phyloP scores from a whole-genome alignment of 495 filamentous ascomycete species.

The Neurospora intermedia region DNA sequence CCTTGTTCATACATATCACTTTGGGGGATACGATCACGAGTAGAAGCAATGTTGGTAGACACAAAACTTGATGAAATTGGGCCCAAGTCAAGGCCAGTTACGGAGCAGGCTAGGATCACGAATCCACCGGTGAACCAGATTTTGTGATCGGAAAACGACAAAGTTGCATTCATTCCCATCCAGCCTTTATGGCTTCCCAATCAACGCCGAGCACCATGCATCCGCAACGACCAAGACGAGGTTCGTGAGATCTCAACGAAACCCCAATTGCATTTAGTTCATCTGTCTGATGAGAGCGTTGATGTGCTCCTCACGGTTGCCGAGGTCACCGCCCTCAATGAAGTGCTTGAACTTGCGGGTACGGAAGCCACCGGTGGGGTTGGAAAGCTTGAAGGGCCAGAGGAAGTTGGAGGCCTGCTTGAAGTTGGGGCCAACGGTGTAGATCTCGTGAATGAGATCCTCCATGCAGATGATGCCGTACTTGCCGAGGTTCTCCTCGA shows the following conservation, averaged over 20 bases:
- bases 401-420: constrained; percentile 99
- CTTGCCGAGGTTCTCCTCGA: constrained; percentile 92
- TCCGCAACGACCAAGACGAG: constrained; percentile 26
- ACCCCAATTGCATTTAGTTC: constrained; percentile 55
- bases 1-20: background rate
- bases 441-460: constrained; percentile 99
- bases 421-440: constrained; percentile 97
- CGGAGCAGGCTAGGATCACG: constrained; percentile 15
- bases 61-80: constrained; percentile 12
- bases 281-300: constrained; percentile 93
- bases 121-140: constrained; percentile 10
- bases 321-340: constrained; percentile 96
- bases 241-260: constrained; percentile 20
- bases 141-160: constrained; percentile 13
- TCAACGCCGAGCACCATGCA: constrained; percentile 28
- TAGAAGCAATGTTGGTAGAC: background rate
- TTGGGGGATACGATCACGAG: background rate
- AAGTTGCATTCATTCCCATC: constrained; percentile 24
- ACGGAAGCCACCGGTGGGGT: constrained; percentile 92
- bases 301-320: constrained; percentile 98
- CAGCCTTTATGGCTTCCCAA: constrained; percentile 12
- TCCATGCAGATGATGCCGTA: constrained; percentile 99
- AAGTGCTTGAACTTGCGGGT: constrained; percentile 98
- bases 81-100: constrained; percentile 9
- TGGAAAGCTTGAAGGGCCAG: constrained; percentile 99